These are phyloP conservation scores for Epichloe sylvatica DNA, from an alignment of 2,329 filamentous ascomycete species.

Conservation along the genomic window DNA sequence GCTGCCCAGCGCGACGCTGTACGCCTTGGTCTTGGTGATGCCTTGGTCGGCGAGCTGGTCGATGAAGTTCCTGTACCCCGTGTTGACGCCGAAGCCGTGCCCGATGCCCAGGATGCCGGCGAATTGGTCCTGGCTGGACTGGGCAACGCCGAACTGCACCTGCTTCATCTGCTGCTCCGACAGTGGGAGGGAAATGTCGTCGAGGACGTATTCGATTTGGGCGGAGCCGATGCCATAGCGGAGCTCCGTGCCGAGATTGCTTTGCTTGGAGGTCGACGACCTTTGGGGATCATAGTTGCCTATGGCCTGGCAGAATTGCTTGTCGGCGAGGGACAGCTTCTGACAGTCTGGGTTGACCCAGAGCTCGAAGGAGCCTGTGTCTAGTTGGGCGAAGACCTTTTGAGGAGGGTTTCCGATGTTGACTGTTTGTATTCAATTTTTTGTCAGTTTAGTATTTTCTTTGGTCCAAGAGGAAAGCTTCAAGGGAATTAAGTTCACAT, in stretches of 20 bases:
- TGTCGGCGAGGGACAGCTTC: slow-evolving; percentile 26
- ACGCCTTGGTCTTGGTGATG: slow-evolving; percentile 45
- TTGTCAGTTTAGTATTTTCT: neutral
- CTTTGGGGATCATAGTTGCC: slow-evolving; percentile 28
- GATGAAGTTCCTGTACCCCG: slow-evolving; percentile 35
- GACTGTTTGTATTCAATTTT: slow-evolving; percentile 24
- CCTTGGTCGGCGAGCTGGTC: slow-evolving; percentile 36
- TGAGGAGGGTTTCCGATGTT: slow-evolving; percentile 41
- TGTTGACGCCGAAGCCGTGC: slow-evolving; percentile 38
- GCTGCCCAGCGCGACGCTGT: slow-evolving; percentile 51
- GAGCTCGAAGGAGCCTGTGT: slow-evolving; percentile 46
- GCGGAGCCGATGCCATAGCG: slow-evolving; percentile 38
- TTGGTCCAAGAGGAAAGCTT: too few species aligned
- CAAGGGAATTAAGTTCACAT: slow-evolving; percentile 6
- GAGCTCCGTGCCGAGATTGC: slow-evolving; percentile 26
- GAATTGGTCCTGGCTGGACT: slow-evolving; percentile 31
- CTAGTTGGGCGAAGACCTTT: slow-evolving; percentile 38
- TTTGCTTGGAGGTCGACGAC: slow-evolving; percentile 25
- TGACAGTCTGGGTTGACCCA: slow-evolving; percentile 50
- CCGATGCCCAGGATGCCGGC: slow-evolving; percentile 62
- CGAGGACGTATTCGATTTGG: slow-evolving; percentile 35
- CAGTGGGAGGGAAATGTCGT: slow-evolving; percentile 30
- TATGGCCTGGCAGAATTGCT: slow-evolving; percentile 30
- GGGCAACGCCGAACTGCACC: slow-evolving; percentile 56
- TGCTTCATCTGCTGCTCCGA: slow-evolving; percentile 21